phyloP scores from a whole-genome alignment of 768 basidiomycete species.

The Termitomyces sp. region DNA sequence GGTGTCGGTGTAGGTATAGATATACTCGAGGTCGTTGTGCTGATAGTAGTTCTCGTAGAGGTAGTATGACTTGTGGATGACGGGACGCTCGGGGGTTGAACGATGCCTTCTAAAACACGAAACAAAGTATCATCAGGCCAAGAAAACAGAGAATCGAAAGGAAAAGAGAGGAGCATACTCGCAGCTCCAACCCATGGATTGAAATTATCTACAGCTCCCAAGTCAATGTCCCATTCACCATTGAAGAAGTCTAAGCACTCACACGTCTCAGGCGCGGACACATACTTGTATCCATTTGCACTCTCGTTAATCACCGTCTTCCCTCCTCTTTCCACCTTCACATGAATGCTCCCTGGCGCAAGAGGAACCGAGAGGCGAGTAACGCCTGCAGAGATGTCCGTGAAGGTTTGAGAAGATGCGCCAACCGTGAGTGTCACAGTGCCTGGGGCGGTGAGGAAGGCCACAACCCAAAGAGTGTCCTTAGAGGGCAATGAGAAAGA shows the following conservation, averaged over 20 bases:
- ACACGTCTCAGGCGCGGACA: slow-evolving; percentile 33
- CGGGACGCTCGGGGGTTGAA: slow-evolving; percentile 1
- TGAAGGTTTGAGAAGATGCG: slow-evolving; percentile 33
- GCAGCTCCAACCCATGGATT: slow-evolving; percentile 59
- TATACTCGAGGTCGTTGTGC: slow-evolving; percentile 10
- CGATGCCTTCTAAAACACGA: not conserved
- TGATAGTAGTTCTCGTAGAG: not conserved
- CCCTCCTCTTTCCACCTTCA: slow-evolving; percentile 49
- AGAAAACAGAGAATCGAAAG: not conserved
- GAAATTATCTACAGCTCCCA: slow-evolving; percentile 46
- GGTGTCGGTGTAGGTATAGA: slow-evolving; percentile 5
- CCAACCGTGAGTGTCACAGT: slow-evolving; percentile 50
- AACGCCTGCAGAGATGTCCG: slow-evolving; percentile 46
- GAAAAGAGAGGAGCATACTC: slow-evolving; percentile 23
- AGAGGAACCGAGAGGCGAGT: slow-evolving; percentile 60
- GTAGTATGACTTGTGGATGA: not conserved
- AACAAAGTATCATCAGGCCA: not conserved
- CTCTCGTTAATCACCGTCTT: slow-evolving; percentile 47
- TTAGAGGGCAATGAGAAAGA: slow-evolving; percentile 16
- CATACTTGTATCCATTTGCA: slow-evolving; percentile 40
- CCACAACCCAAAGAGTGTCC: slow-evolving; percentile 67
- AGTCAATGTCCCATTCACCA: not conserved
- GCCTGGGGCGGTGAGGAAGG: slow-evolving; percentile 50
- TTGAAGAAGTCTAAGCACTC: slow-evolving; percentile 8
- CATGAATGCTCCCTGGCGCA: slow-evolving; percentile 52